A percentile compares a stretch with the other conserved stretches of the same genome.
Conservation (phyloP, 2,329 filamentous ascomycete genomes). For the Sphaerostilbella broomeana region DNA sequence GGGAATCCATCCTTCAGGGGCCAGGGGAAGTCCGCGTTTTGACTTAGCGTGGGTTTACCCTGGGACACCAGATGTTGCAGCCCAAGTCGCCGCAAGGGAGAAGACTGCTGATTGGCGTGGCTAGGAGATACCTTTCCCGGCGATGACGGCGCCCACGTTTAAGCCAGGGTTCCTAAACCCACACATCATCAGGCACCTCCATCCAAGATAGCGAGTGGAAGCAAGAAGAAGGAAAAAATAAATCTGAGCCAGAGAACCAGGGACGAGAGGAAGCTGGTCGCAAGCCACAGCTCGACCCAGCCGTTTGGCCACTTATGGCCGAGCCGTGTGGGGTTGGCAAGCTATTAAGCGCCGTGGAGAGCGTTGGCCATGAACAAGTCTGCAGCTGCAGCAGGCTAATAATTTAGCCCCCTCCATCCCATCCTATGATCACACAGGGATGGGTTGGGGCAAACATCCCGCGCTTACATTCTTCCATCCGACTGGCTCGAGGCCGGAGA, state of each 20-base stretch:
- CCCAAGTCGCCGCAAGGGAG: conserved; percentile 6
- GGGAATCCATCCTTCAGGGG: no score
- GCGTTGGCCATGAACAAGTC: conserved; percentile 7
- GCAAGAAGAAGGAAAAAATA: no score
- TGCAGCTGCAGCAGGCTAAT: conserved; percentile 10
- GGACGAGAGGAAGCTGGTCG: background rate
- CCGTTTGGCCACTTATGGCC: conserved; percentile 5
- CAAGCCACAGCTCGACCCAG: conserved; percentile 1
- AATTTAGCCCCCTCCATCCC: conserved; percentile 4
- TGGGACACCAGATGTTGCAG: conserved; percentile 12
- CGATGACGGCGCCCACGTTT: conserved; percentile 13
- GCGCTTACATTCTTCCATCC: conserved; percentile 6
- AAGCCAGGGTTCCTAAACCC: no score
- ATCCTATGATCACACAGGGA: conserved; percentile 8
- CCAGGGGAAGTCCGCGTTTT: background rate
- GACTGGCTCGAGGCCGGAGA: background rate
- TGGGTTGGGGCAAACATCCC: conserved; percentile 4
- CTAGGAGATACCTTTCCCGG: conserved; percentile 1
- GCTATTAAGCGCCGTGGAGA: conserved; percentile 13
- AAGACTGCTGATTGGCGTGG: conserved; percentile 10
- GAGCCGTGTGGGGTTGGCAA: conserved; percentile 1
- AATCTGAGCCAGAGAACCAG: no score
- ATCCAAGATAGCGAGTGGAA: conserved; percentile 3
- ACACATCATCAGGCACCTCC: conserved; percentile 8
- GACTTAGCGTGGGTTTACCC: conserved; percentile 1